These are phyloP conservation scores for Volvox carteri DNA, from an alignment of 163 green algal genomes.

Conservation along the genomic window DNA sequence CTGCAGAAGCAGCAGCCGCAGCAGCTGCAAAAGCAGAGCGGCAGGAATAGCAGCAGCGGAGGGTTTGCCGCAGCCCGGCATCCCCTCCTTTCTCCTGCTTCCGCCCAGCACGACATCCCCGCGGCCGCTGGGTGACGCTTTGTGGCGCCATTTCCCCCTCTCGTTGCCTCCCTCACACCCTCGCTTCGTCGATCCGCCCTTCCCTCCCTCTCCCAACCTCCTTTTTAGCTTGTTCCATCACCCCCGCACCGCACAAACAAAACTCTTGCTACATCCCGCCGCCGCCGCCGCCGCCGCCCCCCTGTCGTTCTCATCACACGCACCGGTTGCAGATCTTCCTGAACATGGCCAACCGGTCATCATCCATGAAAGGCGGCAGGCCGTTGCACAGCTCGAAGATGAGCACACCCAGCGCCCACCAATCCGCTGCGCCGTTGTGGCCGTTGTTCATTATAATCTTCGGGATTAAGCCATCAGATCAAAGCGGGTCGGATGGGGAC, in stretches of 20 bases:
- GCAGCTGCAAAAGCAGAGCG: background rate
- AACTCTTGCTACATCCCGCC: no score
- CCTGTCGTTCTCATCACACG: no score
- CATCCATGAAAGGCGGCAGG: constrained; percentile 89
- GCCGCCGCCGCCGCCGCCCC: background rate
- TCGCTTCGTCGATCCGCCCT: background rate
- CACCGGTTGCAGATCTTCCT: constrained; percentile 83
- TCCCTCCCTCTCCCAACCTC: background rate
- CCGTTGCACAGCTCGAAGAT: constrained; percentile 91
- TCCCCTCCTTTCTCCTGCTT: background rate
- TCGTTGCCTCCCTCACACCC: background rate
- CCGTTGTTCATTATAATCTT: constrained; percentile 84
- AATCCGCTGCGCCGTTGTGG: constrained; percentile 92
- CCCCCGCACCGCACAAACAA: background rate
- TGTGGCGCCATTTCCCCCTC: no score
- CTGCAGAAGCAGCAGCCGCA: no score
- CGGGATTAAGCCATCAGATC: background rate
- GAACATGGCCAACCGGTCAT: constrained; percentile 93
- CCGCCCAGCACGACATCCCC: no score
- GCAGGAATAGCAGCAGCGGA: background rate
- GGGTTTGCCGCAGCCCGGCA: background rate
- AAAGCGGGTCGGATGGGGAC: no score
- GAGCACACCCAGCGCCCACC: constrained; percentile 88
- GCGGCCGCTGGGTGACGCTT: background rate
- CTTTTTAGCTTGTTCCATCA: no score